phyloP scores from a whole-genome alignment of 352 stramenopile genomes.

The Detonula confervacea region DNA sequence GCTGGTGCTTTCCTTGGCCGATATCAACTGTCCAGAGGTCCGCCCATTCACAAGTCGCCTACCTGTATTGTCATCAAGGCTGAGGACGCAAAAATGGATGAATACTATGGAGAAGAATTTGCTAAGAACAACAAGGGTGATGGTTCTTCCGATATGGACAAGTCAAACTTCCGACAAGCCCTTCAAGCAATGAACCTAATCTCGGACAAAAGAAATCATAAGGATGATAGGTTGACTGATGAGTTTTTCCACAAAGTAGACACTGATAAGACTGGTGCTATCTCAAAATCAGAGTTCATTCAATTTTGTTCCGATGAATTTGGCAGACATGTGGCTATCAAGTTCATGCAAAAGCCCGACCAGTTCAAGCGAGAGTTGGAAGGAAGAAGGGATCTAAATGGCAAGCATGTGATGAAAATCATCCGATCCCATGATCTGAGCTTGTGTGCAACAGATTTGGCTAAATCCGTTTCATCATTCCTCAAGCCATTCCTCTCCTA shows the following conservation, averaged over 20 bases:
- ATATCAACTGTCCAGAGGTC: background rate
- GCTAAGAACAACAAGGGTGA: background rate
- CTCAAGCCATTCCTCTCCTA: background rate
- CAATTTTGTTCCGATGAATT: background rate
- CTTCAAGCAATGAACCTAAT: background rate
- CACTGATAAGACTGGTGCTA: background rate
- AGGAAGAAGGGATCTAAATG: background rate
- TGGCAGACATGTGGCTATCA: conserved; percentile 9
- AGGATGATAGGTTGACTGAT: background rate
- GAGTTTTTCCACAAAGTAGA: background rate
- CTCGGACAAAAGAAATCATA: background rate
- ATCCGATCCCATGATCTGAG: background rate
- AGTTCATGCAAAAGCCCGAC: conserved; percentile 17
- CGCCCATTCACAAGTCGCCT: background rate
- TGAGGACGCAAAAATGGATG: background rate
- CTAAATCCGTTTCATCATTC: too few species aligned
- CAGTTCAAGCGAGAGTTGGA: conserved; percentile 8
- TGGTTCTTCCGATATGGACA: background rate
- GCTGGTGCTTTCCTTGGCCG: conserved; percentile 16
- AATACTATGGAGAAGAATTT: background rate
- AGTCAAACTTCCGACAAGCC: background rate
- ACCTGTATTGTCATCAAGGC: background rate
- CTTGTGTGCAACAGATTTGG: too few species aligned
- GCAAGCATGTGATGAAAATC: background rate
- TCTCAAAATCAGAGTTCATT: background rate